Percentiles rank a stretch among this genome's conserved stretches.
phyloP scores from a whole-genome alignment of 1,139 yeast species.

The Kodamaea ohmeri region DNA sequence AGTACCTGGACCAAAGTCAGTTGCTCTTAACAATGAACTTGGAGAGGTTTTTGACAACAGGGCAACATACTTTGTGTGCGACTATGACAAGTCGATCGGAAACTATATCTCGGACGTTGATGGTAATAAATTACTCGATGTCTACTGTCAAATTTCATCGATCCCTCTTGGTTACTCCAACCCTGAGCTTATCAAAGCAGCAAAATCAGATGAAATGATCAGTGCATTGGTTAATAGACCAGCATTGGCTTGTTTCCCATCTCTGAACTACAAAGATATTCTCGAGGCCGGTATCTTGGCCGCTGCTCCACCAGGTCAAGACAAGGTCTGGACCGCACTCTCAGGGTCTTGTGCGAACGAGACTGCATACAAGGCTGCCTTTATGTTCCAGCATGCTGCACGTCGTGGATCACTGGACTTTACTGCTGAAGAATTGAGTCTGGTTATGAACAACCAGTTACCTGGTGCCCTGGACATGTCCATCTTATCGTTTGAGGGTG shows the following conservation, averaged over 20 bases:
- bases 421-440: slow-evolving; percentile 51
- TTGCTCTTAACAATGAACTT: slow-evolving; percentile 44
- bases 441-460: slow-evolving; percentile 62
- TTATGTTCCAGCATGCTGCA: slow-evolving; percentile 65
- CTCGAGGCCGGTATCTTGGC: slow-evolving; percentile 55
- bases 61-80: slow-evolving; percentile 67
- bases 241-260: slow-evolving; percentile 73
- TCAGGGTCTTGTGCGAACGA: slow-evolving; percentile 79
- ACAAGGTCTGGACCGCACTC: slow-evolving; percentile 65
- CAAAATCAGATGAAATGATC: slow-evolving; percentile 63
- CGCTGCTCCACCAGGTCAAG: slow-evolving; percentile 70
- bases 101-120: slow-evolving; percentile 72
- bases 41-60: slow-evolving; percentile 61
- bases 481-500: slow-evolving; percentile 65
- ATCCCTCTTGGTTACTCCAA: slow-evolving; percentile 75
- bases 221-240: slow-evolving; percentile 70
- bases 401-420: slow-evolving; percentile 56
- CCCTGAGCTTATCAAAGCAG: slow-evolving; percentile 62
- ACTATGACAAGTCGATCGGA: slow-evolving; percentile 63
- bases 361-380: slow-evolving; percentile 75
- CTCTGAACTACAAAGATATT: slow-evolving; percentile 49
- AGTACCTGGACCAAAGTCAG: slow-evolving; percentile 63
- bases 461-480: slow-evolving; percentile 73
- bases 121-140: slow-evolving; percentile 61
- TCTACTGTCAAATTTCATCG: slow-evolving; percentile 72